Percentiles rank a stretch among this genome's conserved stretches.
phyloP scores from a whole-genome alignment of 495 filamentous ascomycete species.

The Poronia punctata region DNA sequence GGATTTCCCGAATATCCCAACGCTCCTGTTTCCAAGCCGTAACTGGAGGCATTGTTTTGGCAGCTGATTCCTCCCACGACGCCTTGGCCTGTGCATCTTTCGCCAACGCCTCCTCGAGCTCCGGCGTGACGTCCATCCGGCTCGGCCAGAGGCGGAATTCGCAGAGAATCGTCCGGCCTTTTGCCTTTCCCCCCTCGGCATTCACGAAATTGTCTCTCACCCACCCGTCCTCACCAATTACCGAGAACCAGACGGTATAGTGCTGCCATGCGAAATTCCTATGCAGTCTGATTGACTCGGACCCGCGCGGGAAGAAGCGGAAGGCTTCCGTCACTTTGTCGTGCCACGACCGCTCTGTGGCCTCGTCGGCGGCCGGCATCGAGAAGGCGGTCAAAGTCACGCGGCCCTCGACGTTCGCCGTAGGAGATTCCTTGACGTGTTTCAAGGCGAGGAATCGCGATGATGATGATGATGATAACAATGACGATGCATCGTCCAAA shows the following conservation, averaged over 20 bases:
- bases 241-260: constrained; percentile 4
- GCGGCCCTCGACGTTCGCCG: constrained; percentile 8
- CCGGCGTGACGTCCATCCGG: constrained; percentile 2
- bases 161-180: constrained; percentile 10
- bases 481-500: constrained; percentile 8
- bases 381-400: constrained; percentile 12
- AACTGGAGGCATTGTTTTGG: constrained; percentile 20
- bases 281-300: not conserved
- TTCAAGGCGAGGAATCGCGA: constrained; percentile 11
- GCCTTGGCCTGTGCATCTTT: constrained; percentile 10
- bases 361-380: constrained; percentile 3
- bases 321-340: not conserved
- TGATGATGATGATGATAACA: not conserved
- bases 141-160: constrained; percentile 16
- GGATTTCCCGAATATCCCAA: constrained; percentile 14
- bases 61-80: constrained; percentile 17
- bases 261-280: not conserved
- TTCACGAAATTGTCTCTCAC: constrained; percentile 3
- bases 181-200: constrained; percentile 2
- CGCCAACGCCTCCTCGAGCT: constrained; percentile 14
- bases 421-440: not conserved
- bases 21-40: constrained; percentile 23
- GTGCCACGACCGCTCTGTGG: constrained; percentile 1
- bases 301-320: constrained; percentile 2
- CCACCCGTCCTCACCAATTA: constrained; percentile 4